Evolutionary conservation across 1,139 yeast species (phyloP).

Genomic region (Starmera stellimalicola): DNA sequence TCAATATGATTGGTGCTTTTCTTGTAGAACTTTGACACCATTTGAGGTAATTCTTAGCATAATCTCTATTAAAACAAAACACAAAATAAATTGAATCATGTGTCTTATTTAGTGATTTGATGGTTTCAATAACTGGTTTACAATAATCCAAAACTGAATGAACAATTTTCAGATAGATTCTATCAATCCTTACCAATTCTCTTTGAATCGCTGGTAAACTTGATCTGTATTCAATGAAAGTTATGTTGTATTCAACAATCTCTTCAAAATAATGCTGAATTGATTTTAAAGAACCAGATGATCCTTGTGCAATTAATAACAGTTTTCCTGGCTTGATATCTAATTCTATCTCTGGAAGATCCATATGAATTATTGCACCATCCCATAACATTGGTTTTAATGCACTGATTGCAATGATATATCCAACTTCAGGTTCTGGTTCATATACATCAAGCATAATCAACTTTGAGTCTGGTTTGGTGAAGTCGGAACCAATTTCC

Average conservation of each 20-base stretch:
- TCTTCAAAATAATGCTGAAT: slow-evolving; percentile 39
- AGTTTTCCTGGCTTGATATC: slow-evolving; percentile 60
- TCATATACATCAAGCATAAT: slow-evolving; percentile 17
- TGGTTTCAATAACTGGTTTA: slow-evolving; percentile 38
- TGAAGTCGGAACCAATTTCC: slow-evolving; percentile 27
- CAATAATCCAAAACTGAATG: slow-evolving; percentile 60
- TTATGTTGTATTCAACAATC: slow-evolving; percentile 44
- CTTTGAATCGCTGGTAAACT: slow-evolving; percentile 67
- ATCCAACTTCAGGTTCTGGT: slow-evolving; percentile 39
- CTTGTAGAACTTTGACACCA: slow-evolving; percentile 56
- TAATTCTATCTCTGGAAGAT: slow-evolving; percentile 29
- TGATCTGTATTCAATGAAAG: slow-evolving; percentile 52
- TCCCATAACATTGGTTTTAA: slow-evolving; percentile 88
- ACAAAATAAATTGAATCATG: slow-evolving; percentile 73
- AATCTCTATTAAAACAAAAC: slow-evolving; percentile 76
- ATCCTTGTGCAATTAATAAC: slow-evolving; percentile 60
- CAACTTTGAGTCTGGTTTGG: slow-evolving; percentile 11
- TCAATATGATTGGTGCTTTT: slow-evolving; percentile 62
- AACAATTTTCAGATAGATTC: slow-evolving; percentile 61
- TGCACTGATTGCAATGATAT: slow-evolving; percentile 69
- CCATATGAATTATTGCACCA: slow-evolving; percentile 60
- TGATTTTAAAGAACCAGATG: slow-evolving; percentile 36
- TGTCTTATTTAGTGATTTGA: slow-evolving; percentile 43
- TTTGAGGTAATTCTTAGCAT: slow-evolving; percentile 64
- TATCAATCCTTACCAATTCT: slow-evolving; percentile 60